Base-by-base conservation (phyloP, 2,329 filamentous ascomycete species). In the Ascochyta lentis region DNA sequence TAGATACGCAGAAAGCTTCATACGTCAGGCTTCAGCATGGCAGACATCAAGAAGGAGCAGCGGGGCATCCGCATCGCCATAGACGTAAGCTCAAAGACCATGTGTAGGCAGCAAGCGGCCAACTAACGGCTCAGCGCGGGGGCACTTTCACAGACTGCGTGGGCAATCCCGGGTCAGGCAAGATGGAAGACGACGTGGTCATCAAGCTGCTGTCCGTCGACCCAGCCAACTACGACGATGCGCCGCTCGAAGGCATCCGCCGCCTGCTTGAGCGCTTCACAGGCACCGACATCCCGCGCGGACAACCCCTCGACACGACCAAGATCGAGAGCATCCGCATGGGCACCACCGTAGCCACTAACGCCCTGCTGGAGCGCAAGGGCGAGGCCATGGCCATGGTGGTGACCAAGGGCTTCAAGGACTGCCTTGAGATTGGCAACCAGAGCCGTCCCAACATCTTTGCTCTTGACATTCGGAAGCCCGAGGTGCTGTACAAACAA, bases 121-220 rank as follows among this genome's bases (percentile, higher is more conserved):
- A 40, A 19, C 50, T 48, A 39, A 54, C 43, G 16, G 15, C 15
- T 3, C 66, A 88, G 77, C 88, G 92, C 58, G 92, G 92, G 63
- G 92, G 92, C 54, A 96, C 92, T 26, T 96, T 96, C 74, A 96
- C 92, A 35, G 92, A 96, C 77, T 96, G 92, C 71, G 90, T 96
- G 19, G 92, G 91, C 62, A 94, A 93, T 67, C 85, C 89, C 5
- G 86, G 84, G 66, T 88, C 81, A 63, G 90, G 83, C 16, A 81
- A 82, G 60, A 87, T 88, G 77, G 80, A 85, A 69, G 85, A 93
- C 73, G 90, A 95, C 71, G 83, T 92, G 48, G 82, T 96, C 52
- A 92, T 95, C 77, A 96, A 96, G 78, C 85, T 96, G 2, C 85
- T 96, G 16, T 96, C 92, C 2, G 92, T 94, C 68, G 93, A 96